Conservation (phyloP, 805 yeast genomes). For the Myxozyma vanderwaltii region DNA sequence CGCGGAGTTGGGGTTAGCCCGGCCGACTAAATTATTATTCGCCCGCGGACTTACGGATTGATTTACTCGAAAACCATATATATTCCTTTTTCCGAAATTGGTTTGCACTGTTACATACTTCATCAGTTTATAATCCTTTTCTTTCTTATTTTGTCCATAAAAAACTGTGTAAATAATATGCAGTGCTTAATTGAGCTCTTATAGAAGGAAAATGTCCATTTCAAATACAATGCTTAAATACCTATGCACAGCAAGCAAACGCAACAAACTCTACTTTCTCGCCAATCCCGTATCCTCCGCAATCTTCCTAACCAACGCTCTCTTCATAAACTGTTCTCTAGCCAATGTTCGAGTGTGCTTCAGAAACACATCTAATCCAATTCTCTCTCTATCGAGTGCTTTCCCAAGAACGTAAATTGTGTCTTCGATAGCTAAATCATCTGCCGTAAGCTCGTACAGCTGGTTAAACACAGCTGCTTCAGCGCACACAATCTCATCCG, state of each 20-base stretch:
- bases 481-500: constrained; percentile 52
- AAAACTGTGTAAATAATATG: no score
- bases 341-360: constrained; percentile 58
- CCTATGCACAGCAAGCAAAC: background rate
- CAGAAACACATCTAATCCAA: constrained; percentile 50
- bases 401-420: constrained; percentile 60
- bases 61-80: no score
- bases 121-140: no score
- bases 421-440: constrained; percentile 72
- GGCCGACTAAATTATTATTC: no score
- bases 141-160: no score
- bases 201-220: no score
- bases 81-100: no score
- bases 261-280: background rate
- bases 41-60: no score
- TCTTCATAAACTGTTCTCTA: constrained; percentile 61
- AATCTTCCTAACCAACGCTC: constrained; percentile 47
- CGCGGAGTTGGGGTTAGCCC: no score
- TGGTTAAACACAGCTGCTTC: constrained; percentile 61
- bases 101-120: no score
- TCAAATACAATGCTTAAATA: background rate
- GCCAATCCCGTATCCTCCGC: constrained; percentile 28
- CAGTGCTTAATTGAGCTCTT: no score
- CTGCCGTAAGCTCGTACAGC: constrained; percentile 62
- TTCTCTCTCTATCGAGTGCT: constrained; percentile 52